These are phyloP conservation scores for Candida koratica DNA, from an alignment of 805 yeast species.

Conservation along the genomic window DNA sequence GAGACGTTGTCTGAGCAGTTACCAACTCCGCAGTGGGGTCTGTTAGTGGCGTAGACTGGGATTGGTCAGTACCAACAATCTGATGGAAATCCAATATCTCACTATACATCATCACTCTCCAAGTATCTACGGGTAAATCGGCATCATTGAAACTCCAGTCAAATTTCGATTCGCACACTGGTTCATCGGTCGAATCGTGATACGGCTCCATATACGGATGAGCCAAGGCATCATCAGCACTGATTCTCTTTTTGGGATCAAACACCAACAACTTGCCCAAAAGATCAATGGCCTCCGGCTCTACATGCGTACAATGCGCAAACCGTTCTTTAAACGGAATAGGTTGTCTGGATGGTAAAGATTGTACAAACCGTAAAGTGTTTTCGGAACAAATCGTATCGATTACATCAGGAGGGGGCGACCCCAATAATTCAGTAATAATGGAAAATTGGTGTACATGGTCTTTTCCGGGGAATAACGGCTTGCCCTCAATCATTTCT, in stretches of 20 bases:
- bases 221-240: conserved; percentile 83
- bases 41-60: conserved; percentile 21
- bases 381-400: conserved; percentile 95
- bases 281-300: conserved; percentile 83
- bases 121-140: conserved; percentile 93
- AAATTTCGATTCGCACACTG: conserved; percentile 84
- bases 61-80: conserved; percentile 49
- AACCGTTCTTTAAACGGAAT: conserved; percentile 81
- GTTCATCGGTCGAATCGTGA: conserved; percentile 97
- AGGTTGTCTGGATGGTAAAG: conserved; percentile 91
- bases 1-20: conserved; percentile 3
- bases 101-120: conserved; percentile 99
- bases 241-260: conserved; percentile 90
- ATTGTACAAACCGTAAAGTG: conserved; percentile 88
- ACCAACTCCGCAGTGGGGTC: conserved; percentile 28
- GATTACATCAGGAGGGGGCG: conserved; percentile 94
- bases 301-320: conserved; percentile 56
- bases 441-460: conserved; percentile 97
- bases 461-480: conserved; percentile 95
- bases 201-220: conserved; percentile 93
- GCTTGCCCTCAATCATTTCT: conserved; percentile 96
- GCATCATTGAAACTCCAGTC: conserved; percentile 99
- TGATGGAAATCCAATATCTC: conserved; percentile 96
- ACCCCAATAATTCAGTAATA: conserved; percentile 91
- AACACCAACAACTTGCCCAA: conserved; percentile 87